Evolutionary conservation across 371 early-diverging fungal genomes (phyloP).

Genomic region (Chytridium lagenaria): DNA sequence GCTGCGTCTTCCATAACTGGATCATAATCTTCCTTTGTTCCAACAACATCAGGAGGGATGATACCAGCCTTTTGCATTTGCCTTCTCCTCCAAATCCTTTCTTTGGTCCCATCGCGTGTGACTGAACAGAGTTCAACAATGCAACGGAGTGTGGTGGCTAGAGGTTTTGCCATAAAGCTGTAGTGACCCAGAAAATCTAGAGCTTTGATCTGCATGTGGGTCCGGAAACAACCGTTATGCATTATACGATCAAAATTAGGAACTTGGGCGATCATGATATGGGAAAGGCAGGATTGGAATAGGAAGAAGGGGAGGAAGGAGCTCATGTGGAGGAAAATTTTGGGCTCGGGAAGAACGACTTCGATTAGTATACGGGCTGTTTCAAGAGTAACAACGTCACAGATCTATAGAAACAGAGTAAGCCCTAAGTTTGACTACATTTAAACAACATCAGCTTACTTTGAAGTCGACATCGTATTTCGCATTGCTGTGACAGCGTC

Average conservation of each 20-base stretch:
- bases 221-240: conserved; percentile 7
- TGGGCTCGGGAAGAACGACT: conserved; percentile 1
- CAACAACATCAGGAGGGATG: conserved; percentile 6
- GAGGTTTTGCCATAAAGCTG: conserved; percentile 5
- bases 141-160: neutral
- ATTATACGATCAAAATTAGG: conserved; percentile 3
- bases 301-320: conserved; percentile 8
- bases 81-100: conserved; percentile 15
- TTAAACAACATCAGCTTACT: neutral
- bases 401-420: conserved; percentile 1
- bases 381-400: conserved; percentile 6
- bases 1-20: neutral
- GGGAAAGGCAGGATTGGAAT: conserved; percentile 15
- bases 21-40: neutral
- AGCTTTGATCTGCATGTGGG: conserved; percentile 6
- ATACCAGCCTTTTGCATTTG: conserved; percentile 13
- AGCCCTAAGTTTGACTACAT: neutral
- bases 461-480: neutral
- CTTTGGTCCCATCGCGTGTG: conserved; percentile 4
- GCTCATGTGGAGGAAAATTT: neutral
- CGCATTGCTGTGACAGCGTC: neutral
- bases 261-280: conserved; percentile 17
- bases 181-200: conserved; percentile 7
- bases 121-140: neutral
- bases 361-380: neutral